Evolutionary conservation across 371 early-diverging fungal genomes (phyloP).

Genomic region (Dinochytrium kinnereticum): DNA sequence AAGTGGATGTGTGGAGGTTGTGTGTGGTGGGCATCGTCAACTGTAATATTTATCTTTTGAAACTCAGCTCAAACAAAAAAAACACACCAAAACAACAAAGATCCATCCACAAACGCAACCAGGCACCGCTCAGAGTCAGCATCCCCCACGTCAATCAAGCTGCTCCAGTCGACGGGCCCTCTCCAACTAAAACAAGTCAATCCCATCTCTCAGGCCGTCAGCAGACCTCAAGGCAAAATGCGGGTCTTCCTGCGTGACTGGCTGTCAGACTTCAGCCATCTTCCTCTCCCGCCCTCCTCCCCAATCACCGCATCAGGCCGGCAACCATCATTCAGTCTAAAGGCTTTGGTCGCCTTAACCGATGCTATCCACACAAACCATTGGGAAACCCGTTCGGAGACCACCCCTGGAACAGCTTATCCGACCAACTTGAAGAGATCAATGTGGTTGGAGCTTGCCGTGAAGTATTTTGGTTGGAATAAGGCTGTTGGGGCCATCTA

Average conservation of each 20-base stretch:
- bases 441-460: neutral
- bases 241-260: constrained; percentile 4
- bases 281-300: neutral
- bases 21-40: no score
- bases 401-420: neutral
- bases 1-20: no score
- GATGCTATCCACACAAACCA: neutral
- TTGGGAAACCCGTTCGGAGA: neutral
- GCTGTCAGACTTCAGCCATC: neutral
- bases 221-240: constrained; percentile 5
- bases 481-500: neutral
- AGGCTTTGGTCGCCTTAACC: neutral
- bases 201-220: no score
- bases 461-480: neutral
- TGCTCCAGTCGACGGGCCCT: no score
- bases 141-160: no score
- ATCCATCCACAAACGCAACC: no score
- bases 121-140: no score
- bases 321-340: neutral
- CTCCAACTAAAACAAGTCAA: no score
- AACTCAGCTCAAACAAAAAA: no score
- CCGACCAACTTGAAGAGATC: neutral
- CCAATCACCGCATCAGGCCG: neutral
- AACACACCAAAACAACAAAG: no score
- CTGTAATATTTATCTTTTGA: no score